A percentile compares a stretch with the other conserved stretches of the same genome.
phyloP scores from a whole-genome alignment of 2,329 filamentous ascomycete species.

The Leptographium radiaticola region DNA sequence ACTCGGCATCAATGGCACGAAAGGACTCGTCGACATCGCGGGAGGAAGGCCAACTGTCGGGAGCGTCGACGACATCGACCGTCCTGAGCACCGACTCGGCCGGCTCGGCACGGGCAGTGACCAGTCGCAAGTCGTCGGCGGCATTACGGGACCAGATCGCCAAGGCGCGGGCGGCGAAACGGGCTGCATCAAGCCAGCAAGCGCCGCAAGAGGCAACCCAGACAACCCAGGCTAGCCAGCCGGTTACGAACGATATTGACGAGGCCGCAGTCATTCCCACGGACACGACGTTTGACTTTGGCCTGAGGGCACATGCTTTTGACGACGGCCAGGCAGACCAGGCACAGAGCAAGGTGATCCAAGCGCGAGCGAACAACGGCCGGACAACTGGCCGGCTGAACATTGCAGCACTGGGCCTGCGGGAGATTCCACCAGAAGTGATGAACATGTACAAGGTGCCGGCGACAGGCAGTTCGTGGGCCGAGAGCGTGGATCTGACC shows the following conservation, averaged over 20 bases:
- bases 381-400: slow-evolving; percentile 72
- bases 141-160: slow-evolving; percentile 84
- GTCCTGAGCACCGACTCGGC: slow-evolving; percentile 22
- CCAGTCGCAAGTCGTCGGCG: slow-evolving; percentile 53
- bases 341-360: slow-evolving; percentile 52
- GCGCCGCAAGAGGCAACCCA: background rate
- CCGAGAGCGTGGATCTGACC: slow-evolving; percentile 78
- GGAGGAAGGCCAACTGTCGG: slow-evolving; percentile 22
- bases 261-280: slow-evolving; percentile 31
- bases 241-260: slow-evolving; percentile 11
- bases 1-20: slow-evolving; percentile 4
- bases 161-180: slow-evolving; percentile 74
- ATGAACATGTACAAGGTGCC: slow-evolving; percentile 83
- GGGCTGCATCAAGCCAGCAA: slow-evolving; percentile 26
- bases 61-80: slow-evolving; percentile 24
- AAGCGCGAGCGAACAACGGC: slow-evolving; percentile 58
- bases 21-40: slow-evolving; percentile 22
- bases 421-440: slow-evolving; percentile 68
- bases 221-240: slow-evolving; percentile 1
- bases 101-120: slow-evolving; percentile 15
- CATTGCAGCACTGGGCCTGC: slow-evolving; percentile 71
- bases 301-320: slow-evolving; percentile 52
- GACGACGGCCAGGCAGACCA: slow-evolving; percentile 48
- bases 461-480: slow-evolving; percentile 62
- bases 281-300: slow-evolving; percentile 44